Evolutionary conservation across 345 rosid genomes (phyloP).

Genomic region (Linum usitatissimum): DNA sequence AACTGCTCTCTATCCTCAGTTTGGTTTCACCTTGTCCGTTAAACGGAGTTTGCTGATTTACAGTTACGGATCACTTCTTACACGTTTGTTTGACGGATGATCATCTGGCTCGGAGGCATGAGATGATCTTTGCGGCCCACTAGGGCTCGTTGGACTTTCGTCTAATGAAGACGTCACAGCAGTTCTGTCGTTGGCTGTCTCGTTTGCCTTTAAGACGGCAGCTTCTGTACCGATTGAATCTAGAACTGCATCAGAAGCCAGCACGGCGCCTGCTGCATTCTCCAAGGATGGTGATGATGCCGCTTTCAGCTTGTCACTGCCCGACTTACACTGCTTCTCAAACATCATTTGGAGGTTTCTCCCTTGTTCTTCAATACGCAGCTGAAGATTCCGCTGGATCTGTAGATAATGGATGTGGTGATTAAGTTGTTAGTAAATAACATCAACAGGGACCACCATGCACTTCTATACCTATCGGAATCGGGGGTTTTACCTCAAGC

Average conservation of each 20-base stretch:
- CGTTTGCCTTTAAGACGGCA: conserved; percentile 20
- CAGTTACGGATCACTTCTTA: conserved; percentile 32
- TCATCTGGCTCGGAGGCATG: conserved; percentile 19
- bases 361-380: conserved; percentile 95
- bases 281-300: conserved; percentile 40
- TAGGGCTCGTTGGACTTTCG: conserved; percentile 19
- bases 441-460: too few relatives aligned
- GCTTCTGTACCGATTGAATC: conserved; percentile 28
- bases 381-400: conserved; percentile 88
- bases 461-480: too few relatives aligned
- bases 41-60: too few relatives aligned
- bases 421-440: too few relatives aligned
- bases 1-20: too few relatives aligned
- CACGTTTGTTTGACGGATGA: conserved; percentile 35
- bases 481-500: neutral
- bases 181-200: conserved; percentile 4
- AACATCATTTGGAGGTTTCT: conserved; percentile 91
- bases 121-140: conserved; percentile 20
- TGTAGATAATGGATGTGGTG: conserved; percentile 15
- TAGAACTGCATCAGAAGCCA: conserved; percentile 17
- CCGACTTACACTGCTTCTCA: conserved; percentile 71
- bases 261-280: conserved; percentile 21
- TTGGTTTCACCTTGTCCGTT: too few relatives aligned
- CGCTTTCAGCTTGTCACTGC: conserved; percentile 37
- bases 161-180: conserved; percentile 12